Evolutionary conservation across 2,329 filamentous ascomycete genomes (phyloP).

Genomic region (Emmonsia crescens): DNA sequence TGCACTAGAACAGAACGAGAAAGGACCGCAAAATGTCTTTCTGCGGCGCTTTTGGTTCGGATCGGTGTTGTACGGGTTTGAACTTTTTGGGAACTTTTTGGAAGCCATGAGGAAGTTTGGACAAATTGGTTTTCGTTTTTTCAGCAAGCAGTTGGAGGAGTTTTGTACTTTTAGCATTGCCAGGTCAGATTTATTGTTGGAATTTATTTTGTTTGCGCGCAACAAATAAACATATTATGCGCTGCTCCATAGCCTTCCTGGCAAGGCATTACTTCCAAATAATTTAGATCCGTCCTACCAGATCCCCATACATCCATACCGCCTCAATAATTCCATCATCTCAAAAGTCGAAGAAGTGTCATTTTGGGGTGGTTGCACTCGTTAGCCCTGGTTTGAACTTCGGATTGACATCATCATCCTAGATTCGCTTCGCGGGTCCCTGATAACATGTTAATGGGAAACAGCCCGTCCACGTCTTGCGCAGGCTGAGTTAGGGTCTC

Average conservation of each 20-base stretch:
- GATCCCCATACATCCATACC: not conserved
- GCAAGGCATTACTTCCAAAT: not conserved
- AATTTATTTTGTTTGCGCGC: not conserved
- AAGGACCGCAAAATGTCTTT: not conserved
- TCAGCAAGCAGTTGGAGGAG: not conserved
- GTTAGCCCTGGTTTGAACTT: not conserved
- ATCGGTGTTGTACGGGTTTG: not conserved
- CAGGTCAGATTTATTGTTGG: not conserved
- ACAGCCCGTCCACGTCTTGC: not conserved
- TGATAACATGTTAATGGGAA: not conserved
- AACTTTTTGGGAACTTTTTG: not conserved
- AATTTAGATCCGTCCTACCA: not conserved
- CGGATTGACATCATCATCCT: not conserved
- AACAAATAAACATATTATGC: not conserved
- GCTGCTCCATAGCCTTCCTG: not conserved
- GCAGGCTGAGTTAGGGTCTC: not conserved
- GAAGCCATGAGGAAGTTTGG: not conserved
- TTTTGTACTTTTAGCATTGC: not conserved
- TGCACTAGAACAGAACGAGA: not conserved
- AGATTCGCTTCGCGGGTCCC: not conserved
- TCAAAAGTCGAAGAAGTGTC: not conserved
- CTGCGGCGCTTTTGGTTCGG: not conserved
- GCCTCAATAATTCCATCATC: not conserved
- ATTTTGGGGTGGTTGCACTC: not conserved
- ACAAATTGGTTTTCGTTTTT: not conserved